These are phyloP conservation scores for Cutaneotrichosporon sp. DNA, from an alignment of 1,284 basidiomycete species.

Conservation along the genomic window DNA sequence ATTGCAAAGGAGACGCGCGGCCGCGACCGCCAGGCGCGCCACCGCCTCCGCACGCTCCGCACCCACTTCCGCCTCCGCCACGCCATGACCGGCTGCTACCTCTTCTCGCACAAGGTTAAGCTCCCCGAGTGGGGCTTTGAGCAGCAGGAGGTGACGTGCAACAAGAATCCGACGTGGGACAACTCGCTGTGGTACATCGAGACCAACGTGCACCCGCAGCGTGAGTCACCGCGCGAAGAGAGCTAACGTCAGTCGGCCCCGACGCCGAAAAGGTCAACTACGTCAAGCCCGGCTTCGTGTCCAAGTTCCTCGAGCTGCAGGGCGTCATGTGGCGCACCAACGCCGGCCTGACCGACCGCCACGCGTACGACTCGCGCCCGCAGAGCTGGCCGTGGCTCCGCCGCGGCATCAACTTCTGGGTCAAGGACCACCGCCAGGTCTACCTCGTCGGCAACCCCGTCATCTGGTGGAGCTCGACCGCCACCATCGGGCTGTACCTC, in stretches of 20 bases:
- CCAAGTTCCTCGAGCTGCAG: constrained; percentile 91
- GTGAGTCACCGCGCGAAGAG: constrained; percentile 59
- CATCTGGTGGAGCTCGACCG: constrained; percentile 83
- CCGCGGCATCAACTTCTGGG: constrained; percentile 97
- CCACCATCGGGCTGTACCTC: constrained; percentile 69
- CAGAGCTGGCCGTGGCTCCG: constrained; percentile 82
- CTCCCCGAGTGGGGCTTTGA: constrained; percentile 97
- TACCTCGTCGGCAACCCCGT: constrained; percentile 94
- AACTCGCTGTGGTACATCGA: constrained; percentile 97
- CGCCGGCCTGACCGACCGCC: constrained; percentile 88
- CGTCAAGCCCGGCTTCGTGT: constrained; percentile 76
- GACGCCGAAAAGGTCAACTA: constrained; percentile 86
- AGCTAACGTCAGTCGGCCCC: constrained; percentile 60
- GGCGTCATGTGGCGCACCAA: constrained; percentile 99
- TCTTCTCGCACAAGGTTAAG: constrained; percentile 98
- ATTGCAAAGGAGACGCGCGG: constrained; percentile 61
- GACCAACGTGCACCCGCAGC: constrained; percentile 72
- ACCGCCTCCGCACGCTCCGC: constrained; percentile 74
- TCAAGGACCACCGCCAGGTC: constrained; percentile 91
- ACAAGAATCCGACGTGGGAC: constrained; percentile 86
- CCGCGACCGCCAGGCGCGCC: constrained; percentile 67
- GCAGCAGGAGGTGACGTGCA: constrained; percentile 96
- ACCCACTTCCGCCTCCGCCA: constrained; percentile 86
- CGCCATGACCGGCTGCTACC: constrained; percentile 85
- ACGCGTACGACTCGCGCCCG: constrained; percentile 92